phyloP scores from a whole-genome alignment of 129 eudicot species.

The carrot (Daucus carota) region DH1_v3.0 NC_030385.2:42264001-42264500 shows the following conservation, averaged over 20 bases:
- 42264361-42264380: not conserved
- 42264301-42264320: not conserved
- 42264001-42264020: not conserved
- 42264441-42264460: too few relatives aligned
- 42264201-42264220: not conserved
- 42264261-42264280: not conserved
- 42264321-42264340: not conserved
- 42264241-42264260: not conserved
- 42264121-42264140: not conserved
- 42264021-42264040: not conserved
- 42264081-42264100: not conserved
- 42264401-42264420: not conserved
- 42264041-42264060: not conserved
- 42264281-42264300: not conserved
- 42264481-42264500: not conserved
- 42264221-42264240: not conserved
- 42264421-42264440: not conserved
- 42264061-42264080: not conserved
- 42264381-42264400: not conserved
- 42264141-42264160: not conserved
- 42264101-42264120: not conserved
- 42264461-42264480: too few relatives aligned
- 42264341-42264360: not conserved
- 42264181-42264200: not conserved
- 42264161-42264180: not conserved